Conservation (phyloP, 306 rosid genomes). For the Vigna mungo region DNA sequence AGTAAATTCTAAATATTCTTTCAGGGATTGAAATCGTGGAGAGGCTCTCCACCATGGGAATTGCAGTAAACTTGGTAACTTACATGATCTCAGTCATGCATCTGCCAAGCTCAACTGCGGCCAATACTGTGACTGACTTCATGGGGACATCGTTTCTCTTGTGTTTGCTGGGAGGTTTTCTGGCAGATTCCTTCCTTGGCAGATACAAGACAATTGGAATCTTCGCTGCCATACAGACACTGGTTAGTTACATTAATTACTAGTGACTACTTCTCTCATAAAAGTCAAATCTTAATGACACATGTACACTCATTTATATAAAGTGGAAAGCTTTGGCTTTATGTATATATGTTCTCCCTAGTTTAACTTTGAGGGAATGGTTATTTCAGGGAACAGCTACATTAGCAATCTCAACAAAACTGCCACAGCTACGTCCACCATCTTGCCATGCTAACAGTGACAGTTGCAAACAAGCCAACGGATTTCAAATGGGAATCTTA, state of each 20-base stretch:
- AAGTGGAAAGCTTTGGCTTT: background rate
- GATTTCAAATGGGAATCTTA: constrained; percentile 82
- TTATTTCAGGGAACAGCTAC: constrained; percentile 71
- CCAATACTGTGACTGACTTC: constrained; percentile 91
- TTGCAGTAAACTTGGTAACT: constrained; percentile 91
- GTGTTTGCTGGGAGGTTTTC: constrained; percentile 91
- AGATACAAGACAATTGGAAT: constrained; percentile 81
- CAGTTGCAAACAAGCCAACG: constrained; percentile 67
- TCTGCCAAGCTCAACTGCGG: constrained; percentile 89
- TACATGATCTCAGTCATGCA: constrained; percentile 84
- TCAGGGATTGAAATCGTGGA: constrained; percentile 83
- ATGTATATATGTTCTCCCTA: background rate
- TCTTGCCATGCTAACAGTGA: constrained; percentile 55
- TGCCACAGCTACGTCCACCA: constrained; percentile 78
- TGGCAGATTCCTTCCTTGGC: constrained; percentile 94
- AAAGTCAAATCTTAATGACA: constrained; percentile 18
- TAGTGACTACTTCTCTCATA: background rate
- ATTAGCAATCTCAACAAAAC: constrained; percentile 72
- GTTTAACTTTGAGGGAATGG: constrained; percentile 26
- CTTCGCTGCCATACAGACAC: constrained; percentile 72
- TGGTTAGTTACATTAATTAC: constrained; percentile 51
- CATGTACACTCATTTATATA: background rate
- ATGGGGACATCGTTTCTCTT: constrained; percentile 85
- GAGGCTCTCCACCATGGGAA: constrained; percentile 97
- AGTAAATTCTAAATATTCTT: constrained; percentile 26